Percentiles rank a stretch among this genome's conserved stretches.
Conservation (phyloP, 495 filamentous ascomycete species). For the Oleoguttula mirabilis region DNA sequence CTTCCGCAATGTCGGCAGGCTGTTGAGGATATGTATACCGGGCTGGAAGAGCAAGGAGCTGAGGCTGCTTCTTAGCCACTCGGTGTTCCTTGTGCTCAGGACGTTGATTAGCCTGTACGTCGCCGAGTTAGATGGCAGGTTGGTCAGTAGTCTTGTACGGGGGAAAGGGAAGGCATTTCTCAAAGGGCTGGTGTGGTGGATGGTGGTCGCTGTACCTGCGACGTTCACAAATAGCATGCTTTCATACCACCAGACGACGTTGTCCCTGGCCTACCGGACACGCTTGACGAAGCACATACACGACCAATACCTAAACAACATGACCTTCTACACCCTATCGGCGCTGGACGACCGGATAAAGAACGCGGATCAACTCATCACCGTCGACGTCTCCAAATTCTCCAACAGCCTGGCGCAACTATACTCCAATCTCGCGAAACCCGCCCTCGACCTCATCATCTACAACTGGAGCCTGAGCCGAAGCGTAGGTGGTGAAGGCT, state of each 20-base stretch:
- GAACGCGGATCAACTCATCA: slow-evolving; percentile 95
- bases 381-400: slow-evolving; percentile 90
- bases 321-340: slow-evolving; percentile 96
- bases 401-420: slow-evolving; percentile 89
- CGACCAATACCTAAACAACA: slow-evolving; percentile 80
- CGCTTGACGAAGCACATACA: slow-evolving; percentile 87
- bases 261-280: slow-evolving; percentile 82
- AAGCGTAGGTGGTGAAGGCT: slow-evolving; percentile 85
- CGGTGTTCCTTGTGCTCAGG: slow-evolving; percentile 64
- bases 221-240: slow-evolving; percentile 99
- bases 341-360: slow-evolving; percentile 95
- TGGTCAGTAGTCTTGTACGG: slow-evolving; percentile 82
- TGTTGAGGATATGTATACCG: slow-evolving; percentile 80
- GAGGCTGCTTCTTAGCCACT: slow-evolving; percentile 72
- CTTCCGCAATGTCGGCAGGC: slow-evolving; percentile 67
- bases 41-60: slow-evolving; percentile 83
- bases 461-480: slow-evolving; percentile 89
- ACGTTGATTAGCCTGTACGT: slow-evolving; percentile 92
- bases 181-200: slow-evolving; percentile 89
- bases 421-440: slow-evolving; percentile 96
- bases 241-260: slow-evolving; percentile 77
- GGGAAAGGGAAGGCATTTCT: slow-evolving; percentile 88
- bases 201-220: slow-evolving; percentile 92
- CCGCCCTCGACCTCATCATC: slow-evolving; percentile 84
- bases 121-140: slow-evolving; percentile 82